These are phyloP conservation scores for Xylaria grammica DNA, from an alignment of 495 filamentous ascomycete species.

Conservation along the genomic window DNA sequence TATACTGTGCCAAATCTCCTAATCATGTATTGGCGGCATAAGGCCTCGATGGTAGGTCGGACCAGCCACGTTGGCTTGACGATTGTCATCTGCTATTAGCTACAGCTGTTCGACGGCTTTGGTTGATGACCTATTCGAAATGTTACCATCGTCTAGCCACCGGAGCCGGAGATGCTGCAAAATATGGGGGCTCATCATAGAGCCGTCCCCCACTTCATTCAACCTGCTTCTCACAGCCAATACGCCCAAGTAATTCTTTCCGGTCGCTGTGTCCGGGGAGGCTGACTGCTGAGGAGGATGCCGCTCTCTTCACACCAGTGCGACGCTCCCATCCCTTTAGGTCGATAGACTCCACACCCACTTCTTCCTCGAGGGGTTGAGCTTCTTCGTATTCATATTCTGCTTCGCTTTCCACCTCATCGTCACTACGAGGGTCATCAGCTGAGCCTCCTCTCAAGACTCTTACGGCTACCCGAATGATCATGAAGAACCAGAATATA, in stretches of 20 bases:
- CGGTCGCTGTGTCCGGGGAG: conserved; percentile 72
- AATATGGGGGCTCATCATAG: neutral
- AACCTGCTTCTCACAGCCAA: conserved; percentile 74
- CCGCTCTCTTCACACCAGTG: conserved; percentile 49
- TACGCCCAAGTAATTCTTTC: conserved; percentile 73
- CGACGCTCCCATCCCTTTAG: conserved; percentile 59
- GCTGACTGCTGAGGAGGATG: conserved; percentile 61
- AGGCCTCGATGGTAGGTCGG: neutral
- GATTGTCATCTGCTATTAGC: neutral
- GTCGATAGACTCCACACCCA: conserved; percentile 66
- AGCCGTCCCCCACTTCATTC: conserved; percentile 38
- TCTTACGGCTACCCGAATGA: conserved; percentile 75
- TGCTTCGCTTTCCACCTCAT: conserved; percentile 72
- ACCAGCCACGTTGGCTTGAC: neutral
- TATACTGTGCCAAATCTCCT: conserved; percentile 30
- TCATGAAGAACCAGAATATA: conserved; percentile 89
- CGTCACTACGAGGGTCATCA: conserved; percentile 87
- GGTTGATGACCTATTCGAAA: neutral
- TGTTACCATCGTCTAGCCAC: conserved; percentile 2
- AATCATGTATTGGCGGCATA: neutral
- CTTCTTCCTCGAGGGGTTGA: conserved; percentile 65
- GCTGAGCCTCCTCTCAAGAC: conserved; percentile 78
- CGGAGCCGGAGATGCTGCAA: conserved; percentile 2
- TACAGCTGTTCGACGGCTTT: neutral
- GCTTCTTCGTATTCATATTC: conserved; percentile 53